Evolutionary conservation across 2,329 filamentous ascomycete genomes (phyloP).

Genomic region (Pseudogymnoascus sp.): DNA sequence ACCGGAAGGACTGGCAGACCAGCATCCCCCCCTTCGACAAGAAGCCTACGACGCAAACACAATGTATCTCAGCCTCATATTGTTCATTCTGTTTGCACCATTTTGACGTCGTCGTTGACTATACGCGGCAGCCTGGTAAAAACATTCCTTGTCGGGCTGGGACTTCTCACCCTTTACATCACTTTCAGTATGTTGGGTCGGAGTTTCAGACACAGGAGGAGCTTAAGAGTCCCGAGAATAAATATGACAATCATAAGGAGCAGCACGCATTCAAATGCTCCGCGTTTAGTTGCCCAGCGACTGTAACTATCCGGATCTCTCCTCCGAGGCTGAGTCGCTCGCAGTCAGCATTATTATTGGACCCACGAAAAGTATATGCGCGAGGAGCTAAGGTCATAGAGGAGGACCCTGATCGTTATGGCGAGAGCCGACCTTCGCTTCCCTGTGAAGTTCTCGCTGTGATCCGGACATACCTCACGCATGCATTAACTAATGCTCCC

Average conservation of each 20-base stretch:
- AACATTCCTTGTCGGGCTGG: conserved; percentile 30
- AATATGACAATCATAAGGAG: conserved; percentile 29
- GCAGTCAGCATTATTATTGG: conserved; percentile 43
- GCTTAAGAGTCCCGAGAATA: conserved; percentile 21
- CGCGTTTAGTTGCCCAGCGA: conserved; percentile 44
- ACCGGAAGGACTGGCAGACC: conserved; percentile 47
- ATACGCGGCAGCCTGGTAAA: conserved; percentile 33
- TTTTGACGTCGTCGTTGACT: conserved; percentile 48
- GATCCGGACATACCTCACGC: conserved; percentile 50
- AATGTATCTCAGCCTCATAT: conserved; percentile 50
- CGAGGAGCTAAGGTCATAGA: conserved; percentile 45
- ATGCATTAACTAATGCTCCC: conserved; percentile 41
- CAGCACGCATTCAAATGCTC: conserved; percentile 50
- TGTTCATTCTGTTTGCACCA: conserved; percentile 56
- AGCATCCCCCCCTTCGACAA: conserved; percentile 34
- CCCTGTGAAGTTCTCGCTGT: conserved; percentile 47
- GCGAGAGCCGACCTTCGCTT: conserved; percentile 40
- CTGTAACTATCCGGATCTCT: conserved; percentile 42
- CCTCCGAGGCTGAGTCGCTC: conserved; percentile 42
- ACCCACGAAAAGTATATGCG: conserved; percentile 41
- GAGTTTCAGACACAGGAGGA: conserved; percentile 29
- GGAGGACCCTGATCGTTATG: conserved; percentile 39
- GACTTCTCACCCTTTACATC: conserved; percentile 48
- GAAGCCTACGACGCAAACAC: conserved; percentile 30
- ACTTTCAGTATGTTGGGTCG: conserved; percentile 40